Conservation (phyloP, 257 asterid species). For the Plectranthus barbatus region DNA sequence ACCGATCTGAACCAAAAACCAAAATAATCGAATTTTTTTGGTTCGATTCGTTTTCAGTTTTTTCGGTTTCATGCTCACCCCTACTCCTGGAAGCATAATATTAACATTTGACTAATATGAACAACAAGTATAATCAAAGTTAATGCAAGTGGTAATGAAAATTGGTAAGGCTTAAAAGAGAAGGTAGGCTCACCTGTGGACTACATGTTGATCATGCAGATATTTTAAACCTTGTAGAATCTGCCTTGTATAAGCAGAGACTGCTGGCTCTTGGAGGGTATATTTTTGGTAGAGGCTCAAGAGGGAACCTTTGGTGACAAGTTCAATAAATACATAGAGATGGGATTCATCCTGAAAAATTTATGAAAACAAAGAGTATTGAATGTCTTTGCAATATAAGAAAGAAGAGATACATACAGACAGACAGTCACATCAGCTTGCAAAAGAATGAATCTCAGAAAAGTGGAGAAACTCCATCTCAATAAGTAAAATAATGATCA, state of each 20-base stretch:
- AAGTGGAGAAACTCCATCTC: background rate
- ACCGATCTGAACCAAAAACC: too few relatives aligned
- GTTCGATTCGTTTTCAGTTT: too few relatives aligned
- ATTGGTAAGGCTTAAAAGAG: background rate
- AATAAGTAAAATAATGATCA: background rate
- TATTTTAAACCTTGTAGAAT: constrained; percentile 87
- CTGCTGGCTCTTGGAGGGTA: constrained; percentile 68
- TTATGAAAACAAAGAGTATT: background rate
- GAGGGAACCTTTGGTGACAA: constrained; percentile 83
- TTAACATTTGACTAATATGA: too few relatives aligned
- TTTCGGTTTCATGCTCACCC: too few relatives aligned
- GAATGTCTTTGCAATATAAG: constrained; percentile 12
- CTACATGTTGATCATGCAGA: constrained; percentile 73
- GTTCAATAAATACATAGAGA: constrained; percentile 89
- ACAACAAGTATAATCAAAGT: too few relatives aligned
- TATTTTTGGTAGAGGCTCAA: constrained; percentile 71
- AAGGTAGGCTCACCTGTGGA: constrained; percentile 68
- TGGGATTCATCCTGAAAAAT: constrained; percentile 64
- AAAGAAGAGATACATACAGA: background rate
- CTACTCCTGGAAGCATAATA: too few relatives aligned
- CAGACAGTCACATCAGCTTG: background rate
- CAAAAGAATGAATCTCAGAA: background rate
- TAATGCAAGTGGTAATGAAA: too few relatives aligned
- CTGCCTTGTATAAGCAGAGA: constrained; percentile 80
- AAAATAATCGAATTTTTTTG: too few relatives aligned